A percentile compares a stretch with the other conserved stretches of the same genome.
Conservation (phyloP, 495 filamentous ascomycete species). For the Jackrogersella multiformis region DNA sequence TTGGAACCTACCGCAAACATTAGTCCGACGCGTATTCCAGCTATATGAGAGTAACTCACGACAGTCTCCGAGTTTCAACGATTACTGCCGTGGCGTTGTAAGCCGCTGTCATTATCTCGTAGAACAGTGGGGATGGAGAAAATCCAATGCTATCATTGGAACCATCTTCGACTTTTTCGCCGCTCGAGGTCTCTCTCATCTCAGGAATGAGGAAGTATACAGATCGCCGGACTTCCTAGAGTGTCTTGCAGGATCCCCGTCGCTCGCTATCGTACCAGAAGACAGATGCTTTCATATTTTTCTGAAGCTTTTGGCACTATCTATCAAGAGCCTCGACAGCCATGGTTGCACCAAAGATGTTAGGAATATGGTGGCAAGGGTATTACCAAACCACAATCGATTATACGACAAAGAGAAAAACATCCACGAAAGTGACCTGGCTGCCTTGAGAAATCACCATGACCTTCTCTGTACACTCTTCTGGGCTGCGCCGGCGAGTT, state of each 20-base stretch:
- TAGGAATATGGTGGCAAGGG: constrained; percentile 76
- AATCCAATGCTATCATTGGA: constrained; percentile 79
- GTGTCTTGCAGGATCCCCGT: constrained; percentile 69
- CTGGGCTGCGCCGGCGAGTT: constrained; percentile 78
- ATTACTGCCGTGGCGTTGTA: constrained; percentile 78
- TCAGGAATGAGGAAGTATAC: constrained; percentile 79
- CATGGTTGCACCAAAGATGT: constrained; percentile 75
- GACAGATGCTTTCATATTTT: constrained; percentile 96
- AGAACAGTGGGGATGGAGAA: constrained; percentile 84
- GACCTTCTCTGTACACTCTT: constrained; percentile 91
- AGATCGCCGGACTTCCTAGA: constrained; percentile 83
- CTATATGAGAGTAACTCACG: constrained; percentile 67
- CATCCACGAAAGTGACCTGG: constrained; percentile 78
- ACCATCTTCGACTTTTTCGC: constrained; percentile 92
- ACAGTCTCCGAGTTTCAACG: constrained; percentile 74
- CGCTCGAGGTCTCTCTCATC: constrained; percentile 72
- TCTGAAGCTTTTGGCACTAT: constrained; percentile 80
- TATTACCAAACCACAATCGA: constrained; percentile 88
- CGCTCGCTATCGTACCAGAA: constrained; percentile 66
- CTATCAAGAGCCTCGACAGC: constrained; percentile 68
- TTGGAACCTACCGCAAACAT: constrained; percentile 73
- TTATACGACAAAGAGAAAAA: constrained; percentile 84
- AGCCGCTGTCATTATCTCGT: constrained; percentile 82
- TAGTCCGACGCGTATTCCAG: constrained; percentile 71
- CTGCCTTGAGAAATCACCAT: constrained; percentile 90